Base-by-base conservation (phyloP, 805 yeast species). In the Kodamaea laetipori region DNA sequence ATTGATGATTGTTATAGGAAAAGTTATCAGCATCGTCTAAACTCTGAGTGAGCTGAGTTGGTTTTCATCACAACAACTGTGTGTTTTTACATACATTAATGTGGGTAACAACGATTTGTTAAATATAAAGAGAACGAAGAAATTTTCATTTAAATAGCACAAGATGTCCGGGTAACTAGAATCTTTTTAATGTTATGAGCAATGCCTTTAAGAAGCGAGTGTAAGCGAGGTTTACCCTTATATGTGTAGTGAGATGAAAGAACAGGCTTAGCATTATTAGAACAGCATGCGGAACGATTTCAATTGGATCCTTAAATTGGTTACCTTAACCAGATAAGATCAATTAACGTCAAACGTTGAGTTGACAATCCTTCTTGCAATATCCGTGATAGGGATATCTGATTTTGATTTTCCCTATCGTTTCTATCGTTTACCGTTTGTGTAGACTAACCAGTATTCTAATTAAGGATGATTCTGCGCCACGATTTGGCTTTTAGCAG, bases 11-110 rank as follows among this genome's bases (percentile, higher is more conserved):
- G 78, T 74, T 74, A 69, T 67, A 65, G 60, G 65, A 70, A 53
- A 54, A 43, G 55, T 69, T 74, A 66, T 74, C 78, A 73, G 77
- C 79, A 74, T 68, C 66, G 71, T 59, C 57, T 39, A 50, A 56
- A 63, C 71, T 74, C 71, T 57, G 80, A 74, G 80, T 74, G 80
- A 74, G 80, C 80, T 74, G 80, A 74, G 80, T 71, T 58, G 64
- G 70, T 67, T 74, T 58, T 74, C 80, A 74, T 74, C 80, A 72
- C 64, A 69, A 46, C 50, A 50, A 47, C 43, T 34, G 41, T n/a
- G 33, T 24, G 26, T 31, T n/a, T 15, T 21, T 33, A 32, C 48
- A 41, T 41, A 46, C 50, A 35, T 11, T 21, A n/a, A n/a, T 45
- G 34, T 25, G 30, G 23, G 9, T 6, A 7, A 9, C 25, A 7